Evolutionary conservation across 805 yeast genomes (phyloP), one percentile per base, ranked within the genome.

Genomic region (Kregervanrija pseudodelftensis): DNA sequence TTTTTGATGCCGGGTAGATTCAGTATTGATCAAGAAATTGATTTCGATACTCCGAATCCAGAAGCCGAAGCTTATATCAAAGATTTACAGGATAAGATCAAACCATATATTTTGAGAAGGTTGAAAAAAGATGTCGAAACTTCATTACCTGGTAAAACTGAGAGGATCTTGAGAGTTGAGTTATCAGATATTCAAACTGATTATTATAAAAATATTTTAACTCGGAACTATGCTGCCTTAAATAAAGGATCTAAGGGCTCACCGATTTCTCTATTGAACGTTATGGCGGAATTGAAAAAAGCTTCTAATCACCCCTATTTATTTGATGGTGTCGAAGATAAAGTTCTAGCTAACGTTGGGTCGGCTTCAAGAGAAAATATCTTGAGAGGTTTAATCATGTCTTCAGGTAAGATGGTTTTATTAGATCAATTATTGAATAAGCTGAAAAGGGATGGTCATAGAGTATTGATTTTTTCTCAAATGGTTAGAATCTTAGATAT

Each of bases 401-500:
- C 95, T 13, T 86, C 96, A 8, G 99, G 99, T 56, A 93, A 93
- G 61, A 93, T 93, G 99, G 99, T 93, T 7, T 72, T 93, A 40
- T 69, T 93, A 42, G 99, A 93, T 66, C 90, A 93, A 63, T 70
- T 93, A 35, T 73, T 93, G 48, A 84, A 87, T 4, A 74, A 95
- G 50, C 72, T 93, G 59, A 78, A 80, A 49, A 84, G 85, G 59
- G 99, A 93, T 65, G 98, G 98, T 3, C 99, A 93, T 60, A 74
- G 99, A 51, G 99, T 93, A 3, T 72, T 93, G 45, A 90, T 93
- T 49, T 93, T 93, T 65, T 82, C 95, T 13, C 99, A 93, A 63
- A 93, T 93, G 99, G 99, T 93, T 28, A 73, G 96, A 55, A 89
- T 93, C 77, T 73, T 93, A 52, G 99, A 93, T 61, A 93, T 93